Evolutionary conservation across 1,139 yeast genomes (phyloP).

Genomic region (Debaryomyces psychrophilus): DNA sequence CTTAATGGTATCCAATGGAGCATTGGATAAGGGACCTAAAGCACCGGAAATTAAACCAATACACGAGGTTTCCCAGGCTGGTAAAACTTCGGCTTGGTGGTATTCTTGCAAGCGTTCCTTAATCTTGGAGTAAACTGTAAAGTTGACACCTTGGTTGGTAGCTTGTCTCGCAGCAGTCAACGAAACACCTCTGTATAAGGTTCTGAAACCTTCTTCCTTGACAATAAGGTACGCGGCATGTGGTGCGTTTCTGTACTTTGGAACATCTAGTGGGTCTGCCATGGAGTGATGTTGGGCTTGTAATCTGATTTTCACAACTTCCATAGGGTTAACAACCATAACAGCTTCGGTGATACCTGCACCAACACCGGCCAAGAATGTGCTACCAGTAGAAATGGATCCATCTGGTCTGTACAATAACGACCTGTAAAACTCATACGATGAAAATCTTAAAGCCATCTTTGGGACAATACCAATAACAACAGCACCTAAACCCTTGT

Average conservation of each 20-base stretch:
- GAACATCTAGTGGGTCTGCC: conserved; percentile 77
- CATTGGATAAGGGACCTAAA: conserved; percentile 95
- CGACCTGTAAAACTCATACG: conserved; percentile 86
- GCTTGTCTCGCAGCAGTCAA: conserved; percentile 98
- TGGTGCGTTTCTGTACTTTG: conserved; percentile 90
- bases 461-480: conserved; percentile 97
- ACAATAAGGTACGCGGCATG: conserved; percentile 86
- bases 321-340: conserved; percentile 93
- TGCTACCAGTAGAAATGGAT: conserved; percentile 66
- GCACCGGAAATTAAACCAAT: conserved; percentile 96
- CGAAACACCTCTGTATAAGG: conserved; percentile 92
- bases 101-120: conserved; percentile 70
- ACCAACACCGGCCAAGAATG: conserved; percentile 92
- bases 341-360: conserved; percentile 98
- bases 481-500: conserved; percentile 96
- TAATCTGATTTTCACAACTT: conserved; percentile 92
- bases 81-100: conserved; percentile 68
- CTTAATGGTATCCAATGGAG: conserved; percentile 96
- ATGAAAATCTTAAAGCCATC: conserved; percentile 95
- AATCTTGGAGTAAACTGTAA: conserved; percentile 89
- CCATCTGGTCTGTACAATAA: conserved; percentile 69
- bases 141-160: conserved; percentile 97
- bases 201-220: conserved; percentile 87
- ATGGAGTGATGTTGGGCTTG: conserved; percentile 94
- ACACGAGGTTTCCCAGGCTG: conserved; percentile 91